Base-by-base conservation (phyloP, 2,329 filamentous ascomycete genomes). In the Verticillium tricorpus region DNA sequence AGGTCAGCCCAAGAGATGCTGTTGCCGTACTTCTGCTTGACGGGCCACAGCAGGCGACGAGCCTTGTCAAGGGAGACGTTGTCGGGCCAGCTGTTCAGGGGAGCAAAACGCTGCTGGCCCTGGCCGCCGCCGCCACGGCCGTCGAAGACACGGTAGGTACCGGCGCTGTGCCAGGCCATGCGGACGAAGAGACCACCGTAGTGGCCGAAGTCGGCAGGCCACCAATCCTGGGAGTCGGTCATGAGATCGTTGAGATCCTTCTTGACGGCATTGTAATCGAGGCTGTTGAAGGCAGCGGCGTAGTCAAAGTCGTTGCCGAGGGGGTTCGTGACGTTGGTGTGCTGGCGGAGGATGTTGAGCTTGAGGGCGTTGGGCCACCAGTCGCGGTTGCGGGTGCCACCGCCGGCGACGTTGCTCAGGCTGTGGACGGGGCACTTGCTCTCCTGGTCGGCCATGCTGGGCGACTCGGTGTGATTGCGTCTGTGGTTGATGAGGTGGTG, bases 21-120 rank as follows among this genome's bases (percentile, higher is more conserved):
- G 81, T 86, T 86, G 73, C 90, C 90, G 67, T 93, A 93, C 82
- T 93, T 93, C 69, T 91, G 89, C 85, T 93, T 93, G 78, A 93
- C 87, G 61, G 90, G 90, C 64, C 64, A 65, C 52, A 93, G 79
- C 61, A 93, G 84, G 66, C 90, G 89, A 61, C 90, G 89, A 35
- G 89, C 90, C 84, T 93, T 93, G 83, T 93, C 90, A 60, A 93
- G 83, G 69, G 81, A 87, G 70, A 86, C 88, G 67, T 93, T 93
- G 77, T 93, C 90, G 52, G 90, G 90, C 90, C 90, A 93, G 80
- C 86, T 87, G 83, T 92, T 92, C 72, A 93, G 85, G 6, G 90
- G 90, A 60, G 90, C 89, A 69, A 93, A 93, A 50, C 90, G 86
- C 77, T 93, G 90, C 77, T 92, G 90, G 62, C 89, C 90, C 70